Percentiles rank a stretch among this genome's conserved stretches.
phyloP scores from a whole-genome alignment of 1,284 basidiomycete genomes.

The Mycena sp. region DNA sequence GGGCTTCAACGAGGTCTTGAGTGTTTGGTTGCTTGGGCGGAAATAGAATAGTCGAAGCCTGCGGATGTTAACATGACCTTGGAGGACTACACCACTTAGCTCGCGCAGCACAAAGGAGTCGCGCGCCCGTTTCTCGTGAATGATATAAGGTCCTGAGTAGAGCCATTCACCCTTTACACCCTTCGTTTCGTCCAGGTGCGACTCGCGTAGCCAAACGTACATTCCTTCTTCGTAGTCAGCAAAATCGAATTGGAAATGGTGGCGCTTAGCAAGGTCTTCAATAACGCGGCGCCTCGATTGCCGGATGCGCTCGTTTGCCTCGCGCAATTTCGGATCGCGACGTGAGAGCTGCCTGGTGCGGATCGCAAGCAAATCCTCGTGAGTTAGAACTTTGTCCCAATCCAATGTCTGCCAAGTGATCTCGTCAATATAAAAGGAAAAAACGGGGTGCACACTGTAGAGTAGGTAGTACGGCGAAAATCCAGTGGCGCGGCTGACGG shows the following conservation, averaged over 20 bases:
- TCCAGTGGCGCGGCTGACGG: conserved; percentile 37
- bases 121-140: conserved; percentile 30
- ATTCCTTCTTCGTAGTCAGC: conserved; percentile 34
- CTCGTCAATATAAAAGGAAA: conserved; percentile 44
- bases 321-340: conserved; percentile 30
- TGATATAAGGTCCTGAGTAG: conserved; percentile 43
- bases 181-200: conserved; percentile 39
- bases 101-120: conserved; percentile 36
- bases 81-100: conserved; percentile 37
- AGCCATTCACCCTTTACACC: conserved; percentile 38
- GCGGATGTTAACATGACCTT: conserved; percentile 32
- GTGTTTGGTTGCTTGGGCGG: conserved; percentile 34
- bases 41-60: conserved; percentile 41
- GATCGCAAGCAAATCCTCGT: conserved; percentile 37
- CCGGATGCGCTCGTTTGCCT: conserved; percentile 26
- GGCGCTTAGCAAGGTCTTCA: conserved; percentile 34
- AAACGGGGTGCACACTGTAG: conserved; percentile 42
- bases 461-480: conserved; percentile 46
- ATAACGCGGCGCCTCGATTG: conserved; percentile 31
- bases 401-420: conserved; percentile 42
- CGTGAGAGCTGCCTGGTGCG: conserved; percentile 35
- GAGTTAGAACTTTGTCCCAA: conserved; percentile 35
- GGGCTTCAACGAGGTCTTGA: conserved; percentile 16
- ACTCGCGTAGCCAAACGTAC: conserved; percentile 42
- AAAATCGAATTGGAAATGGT: conserved; percentile 27